Conservation (phyloP, 139 green algal genomes). For the Microglena sp. region DNA sequence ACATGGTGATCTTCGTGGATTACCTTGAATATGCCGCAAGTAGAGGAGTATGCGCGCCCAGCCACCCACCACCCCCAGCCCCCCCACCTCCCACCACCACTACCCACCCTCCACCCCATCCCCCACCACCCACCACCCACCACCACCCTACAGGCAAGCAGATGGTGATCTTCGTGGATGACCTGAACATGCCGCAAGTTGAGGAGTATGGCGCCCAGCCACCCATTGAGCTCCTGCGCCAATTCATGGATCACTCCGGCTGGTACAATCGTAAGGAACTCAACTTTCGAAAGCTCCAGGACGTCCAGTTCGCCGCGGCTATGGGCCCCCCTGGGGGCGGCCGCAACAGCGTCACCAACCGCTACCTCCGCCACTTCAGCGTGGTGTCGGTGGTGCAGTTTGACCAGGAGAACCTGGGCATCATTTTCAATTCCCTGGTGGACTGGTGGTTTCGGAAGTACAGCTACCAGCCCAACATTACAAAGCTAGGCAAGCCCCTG, state of each 20-base stretch:
- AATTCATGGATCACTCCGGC: constrained; percentile 57
- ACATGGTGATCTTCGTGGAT: constrained; percentile 38
- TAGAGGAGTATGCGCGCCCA: constrained; percentile 40
- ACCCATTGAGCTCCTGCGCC: constrained; percentile 65
- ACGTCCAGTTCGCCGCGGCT: constrained; percentile 57
- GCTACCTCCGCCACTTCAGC: constrained; percentile 53
- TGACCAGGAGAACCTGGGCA: constrained; percentile 46
- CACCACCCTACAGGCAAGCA: constrained; percentile 43
- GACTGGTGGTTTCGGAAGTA: constrained; percentile 59
- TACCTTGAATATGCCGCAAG: constrained; percentile 72
- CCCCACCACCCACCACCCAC: too few relatives aligned
- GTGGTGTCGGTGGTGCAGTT: constrained; percentile 56
- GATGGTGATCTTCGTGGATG: constrained; percentile 58
- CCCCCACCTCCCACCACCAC: too few relatives aligned
- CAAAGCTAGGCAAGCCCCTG: constrained; percentile 26
- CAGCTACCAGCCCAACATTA: constrained; percentile 39
- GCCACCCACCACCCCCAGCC: too few relatives aligned
- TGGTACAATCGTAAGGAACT: constrained; percentile 49
- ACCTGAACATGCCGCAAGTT: constrained; percentile 65
- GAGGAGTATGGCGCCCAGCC: constrained; percentile 64
- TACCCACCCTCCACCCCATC: too few relatives aligned
- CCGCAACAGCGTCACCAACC: constrained; percentile 56
- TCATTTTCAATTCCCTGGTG: constrained; percentile 54
- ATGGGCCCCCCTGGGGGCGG: constrained; percentile 66
- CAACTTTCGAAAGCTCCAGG: constrained; percentile 38